These are phyloP conservation scores for Zygotorulaspora mrakii DNA, from an alignment of 1,139 yeast species.

Conservation along the genomic window DNA sequence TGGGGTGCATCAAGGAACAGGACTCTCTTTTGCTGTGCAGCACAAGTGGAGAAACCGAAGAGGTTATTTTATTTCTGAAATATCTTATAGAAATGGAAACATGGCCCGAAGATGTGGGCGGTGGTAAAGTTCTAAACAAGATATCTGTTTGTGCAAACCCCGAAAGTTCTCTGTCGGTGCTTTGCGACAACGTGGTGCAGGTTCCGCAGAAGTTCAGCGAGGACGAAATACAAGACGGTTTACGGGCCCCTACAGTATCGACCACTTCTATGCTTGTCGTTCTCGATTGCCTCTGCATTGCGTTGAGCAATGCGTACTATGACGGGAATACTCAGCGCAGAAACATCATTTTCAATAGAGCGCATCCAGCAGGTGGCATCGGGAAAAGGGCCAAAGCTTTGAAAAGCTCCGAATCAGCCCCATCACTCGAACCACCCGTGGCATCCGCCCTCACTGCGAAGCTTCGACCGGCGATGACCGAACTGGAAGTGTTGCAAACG, in stretches of 20 bases:
- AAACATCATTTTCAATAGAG: constrained; percentile 54
- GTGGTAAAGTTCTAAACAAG: constrained; percentile 4
- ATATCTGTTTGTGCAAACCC: constrained; percentile 21
- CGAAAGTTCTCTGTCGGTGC: constrained; percentile 15
- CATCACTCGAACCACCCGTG: constrained; percentile 31
- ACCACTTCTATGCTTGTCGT: constrained; percentile 72
- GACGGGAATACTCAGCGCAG: constrained; percentile 55
- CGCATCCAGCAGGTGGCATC: constrained; percentile 91
- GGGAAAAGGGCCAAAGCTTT: constrained; percentile 40
- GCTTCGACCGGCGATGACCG: constrained; percentile 19
- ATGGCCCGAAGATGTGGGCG: constrained; percentile 29
- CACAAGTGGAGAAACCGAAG: constrained; percentile 83
- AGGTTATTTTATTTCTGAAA: constrained; percentile 43
- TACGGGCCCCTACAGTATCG: constrained; percentile 85
- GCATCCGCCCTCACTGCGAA: constrained; percentile 5
- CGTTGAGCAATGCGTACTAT: constrained; percentile 59
- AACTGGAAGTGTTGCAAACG: constrained; percentile 33
- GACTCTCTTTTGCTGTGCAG: constrained; percentile 64
- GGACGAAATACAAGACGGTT: constrained; percentile 67
- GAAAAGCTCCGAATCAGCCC: constrained; percentile 17
- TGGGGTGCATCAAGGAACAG: constrained; percentile 58
- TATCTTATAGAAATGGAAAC: constrained; percentile 24
- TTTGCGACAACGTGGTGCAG: constrained; percentile 16
- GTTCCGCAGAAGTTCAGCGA: constrained; percentile 46
- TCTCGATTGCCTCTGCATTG: constrained; percentile 75